Evolutionary conservation across 176 grass and related monocot species (phyloP).

Genomic region (Avena sativa): DNA sequence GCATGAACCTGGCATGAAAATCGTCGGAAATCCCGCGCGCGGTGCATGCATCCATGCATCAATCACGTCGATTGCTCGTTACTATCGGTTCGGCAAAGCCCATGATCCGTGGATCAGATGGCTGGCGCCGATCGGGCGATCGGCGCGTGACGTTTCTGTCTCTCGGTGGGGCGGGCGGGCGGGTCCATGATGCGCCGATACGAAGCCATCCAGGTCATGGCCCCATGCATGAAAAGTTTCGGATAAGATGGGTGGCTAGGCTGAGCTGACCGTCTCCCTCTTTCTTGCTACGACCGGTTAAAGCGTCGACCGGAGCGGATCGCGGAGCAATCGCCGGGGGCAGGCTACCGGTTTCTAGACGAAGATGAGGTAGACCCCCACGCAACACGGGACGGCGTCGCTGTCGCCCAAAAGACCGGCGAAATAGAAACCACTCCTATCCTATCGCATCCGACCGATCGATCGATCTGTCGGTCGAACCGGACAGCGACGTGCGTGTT

Average conservation of each 20-base stretch:
- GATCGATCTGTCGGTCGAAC: neutral
- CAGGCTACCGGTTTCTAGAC: conserved; percentile 17
- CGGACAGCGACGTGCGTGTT: conserved; percentile 15
- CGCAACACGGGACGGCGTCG: conserved; percentile 22
- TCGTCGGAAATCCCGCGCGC: neutral
- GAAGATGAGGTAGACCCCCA: neutral
- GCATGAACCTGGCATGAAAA: conserved; percentile 25
- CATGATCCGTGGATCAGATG: conserved; percentile 15
- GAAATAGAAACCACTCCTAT: neutral
- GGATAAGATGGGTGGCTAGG: conserved; percentile 42
- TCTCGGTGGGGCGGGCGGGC: neutral
- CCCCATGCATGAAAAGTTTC: neutral
- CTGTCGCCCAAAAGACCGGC: conserved; percentile 25
- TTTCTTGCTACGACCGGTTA: conserved; percentile 16
- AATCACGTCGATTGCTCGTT: conserved; percentile 14
- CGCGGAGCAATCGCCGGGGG: conserved; percentile 29
- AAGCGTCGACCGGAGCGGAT: conserved; percentile 45
- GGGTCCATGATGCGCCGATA: conserved; percentile 8
- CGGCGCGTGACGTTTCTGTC: neutral
- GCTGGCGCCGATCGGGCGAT: neutral
- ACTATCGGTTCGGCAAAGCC: neutral
- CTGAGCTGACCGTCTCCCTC: conserved; percentile 18
- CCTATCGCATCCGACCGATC: neutral
- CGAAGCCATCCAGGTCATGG: neutral
- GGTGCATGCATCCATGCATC: conserved; percentile 1